phyloP scores from a whole-genome alignment of 2,329 filamentous ascomycete species.

The Bertia moriformis region DNA sequence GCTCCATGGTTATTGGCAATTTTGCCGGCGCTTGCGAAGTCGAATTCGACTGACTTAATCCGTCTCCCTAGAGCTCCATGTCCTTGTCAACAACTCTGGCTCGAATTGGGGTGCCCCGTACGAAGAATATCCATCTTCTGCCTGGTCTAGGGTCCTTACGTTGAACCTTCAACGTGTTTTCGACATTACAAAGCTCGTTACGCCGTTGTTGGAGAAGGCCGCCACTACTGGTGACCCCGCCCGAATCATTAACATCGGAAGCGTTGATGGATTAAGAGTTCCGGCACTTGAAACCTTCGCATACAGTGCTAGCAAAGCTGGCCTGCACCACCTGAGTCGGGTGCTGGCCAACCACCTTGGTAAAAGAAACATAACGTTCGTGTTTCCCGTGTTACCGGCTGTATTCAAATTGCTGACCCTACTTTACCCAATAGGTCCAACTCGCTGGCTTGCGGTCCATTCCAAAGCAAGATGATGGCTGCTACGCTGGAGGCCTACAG shows the following conservation, averaged over 20 bases:
- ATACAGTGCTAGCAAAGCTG: constrained; percentile 48
- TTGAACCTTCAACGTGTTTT: constrained; percentile 50
- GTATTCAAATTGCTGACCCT: constrained; percentile 15
- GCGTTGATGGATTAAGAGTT: constrained; percentile 45
- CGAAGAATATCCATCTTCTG: constrained; percentile 40
- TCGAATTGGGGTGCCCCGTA: constrained; percentile 48
- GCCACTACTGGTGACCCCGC: constrained; percentile 26
- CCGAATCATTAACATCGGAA: constrained; percentile 51
- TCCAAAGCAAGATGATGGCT: constrained; percentile 61
- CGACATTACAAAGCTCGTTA: constrained; percentile 48
- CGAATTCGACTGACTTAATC: not conserved
- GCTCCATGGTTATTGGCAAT: constrained; percentile 15
- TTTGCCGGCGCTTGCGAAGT: not conserved
- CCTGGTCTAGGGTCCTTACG: constrained; percentile 43
- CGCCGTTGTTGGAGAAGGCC: constrained; percentile 43
- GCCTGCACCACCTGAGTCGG: constrained; percentile 46
- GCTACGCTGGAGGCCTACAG: constrained; percentile 45
- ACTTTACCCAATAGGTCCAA: constrained; percentile 23
- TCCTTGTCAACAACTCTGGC: constrained; percentile 54
- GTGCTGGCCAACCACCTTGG: constrained; percentile 51
- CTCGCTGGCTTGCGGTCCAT: constrained; percentile 58
- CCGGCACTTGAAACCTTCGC: constrained; percentile 43
- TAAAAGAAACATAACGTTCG: constrained; percentile 37
- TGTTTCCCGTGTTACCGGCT: not conserved
- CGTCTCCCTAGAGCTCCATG: constrained; percentile 28